Conservation (phyloP, 257 asterid species). For the Solanum tarapatanum region DNA sequence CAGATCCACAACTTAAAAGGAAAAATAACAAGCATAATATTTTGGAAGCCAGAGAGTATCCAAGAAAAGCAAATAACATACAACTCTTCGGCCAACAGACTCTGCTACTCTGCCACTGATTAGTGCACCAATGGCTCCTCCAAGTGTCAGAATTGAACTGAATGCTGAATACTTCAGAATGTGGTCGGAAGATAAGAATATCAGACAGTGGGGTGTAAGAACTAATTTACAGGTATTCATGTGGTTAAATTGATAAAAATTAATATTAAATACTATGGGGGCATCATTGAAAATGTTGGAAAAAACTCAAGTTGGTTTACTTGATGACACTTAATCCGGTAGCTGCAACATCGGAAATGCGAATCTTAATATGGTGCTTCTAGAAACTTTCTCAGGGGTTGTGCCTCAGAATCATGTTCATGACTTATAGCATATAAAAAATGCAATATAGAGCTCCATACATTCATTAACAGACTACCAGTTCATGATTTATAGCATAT, state of each 20-base stretch:
- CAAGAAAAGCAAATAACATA: not conserved
- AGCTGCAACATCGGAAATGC: not conserved
- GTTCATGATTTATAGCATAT: not conserved
- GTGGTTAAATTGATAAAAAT: not conserved
- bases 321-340: not conserved
- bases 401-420: not conserved
- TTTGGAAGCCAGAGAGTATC: not conserved
- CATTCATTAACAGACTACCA: not conserved
- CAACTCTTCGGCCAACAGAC: slow-evolving; percentile 13
- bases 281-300: not conserved
- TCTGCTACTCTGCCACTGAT: slow-evolving; percentile 13
- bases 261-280: not conserved
- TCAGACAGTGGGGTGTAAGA: not conserved
- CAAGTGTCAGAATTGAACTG: slow-evolving; percentile 11
- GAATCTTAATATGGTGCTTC: not conserved
- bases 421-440: not conserved
- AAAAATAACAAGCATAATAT: not conserved
- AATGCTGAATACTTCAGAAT: slow-evolving; percentile 10
- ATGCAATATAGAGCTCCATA: not conserved
- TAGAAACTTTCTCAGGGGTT: not conserved
- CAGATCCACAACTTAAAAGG: not conserved
- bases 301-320: not conserved
- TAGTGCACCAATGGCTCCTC: slow-evolving; percentile 12
- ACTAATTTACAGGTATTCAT: not conserved
- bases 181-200: not conserved